These are phyloP conservation scores for Canavalia ensiformis DNA, from an alignment of 306 rosid genomes.

Conservation along the genomic window DNA sequence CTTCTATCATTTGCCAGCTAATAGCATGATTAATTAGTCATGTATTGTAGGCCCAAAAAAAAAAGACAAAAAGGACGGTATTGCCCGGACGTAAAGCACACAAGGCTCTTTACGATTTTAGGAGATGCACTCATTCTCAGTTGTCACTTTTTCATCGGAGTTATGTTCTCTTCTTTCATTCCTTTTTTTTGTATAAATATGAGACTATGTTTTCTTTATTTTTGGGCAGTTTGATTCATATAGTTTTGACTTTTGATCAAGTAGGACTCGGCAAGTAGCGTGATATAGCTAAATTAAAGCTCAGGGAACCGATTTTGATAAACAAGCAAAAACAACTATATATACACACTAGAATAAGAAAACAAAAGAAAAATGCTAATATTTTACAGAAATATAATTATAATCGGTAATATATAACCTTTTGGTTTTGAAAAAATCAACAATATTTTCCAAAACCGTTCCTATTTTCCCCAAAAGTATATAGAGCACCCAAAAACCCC, in stretches of 20 bases:
- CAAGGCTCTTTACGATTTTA: too few species aligned
- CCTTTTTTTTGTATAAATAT: not conserved
- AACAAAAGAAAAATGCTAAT: conserved; percentile 16
- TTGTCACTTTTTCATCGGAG: not conserved
- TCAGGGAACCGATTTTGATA: conserved; percentile 12
- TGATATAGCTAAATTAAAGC: not conserved
- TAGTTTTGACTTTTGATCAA: not conserved
- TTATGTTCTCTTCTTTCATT: not conserved
- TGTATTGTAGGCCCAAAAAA: not conserved
- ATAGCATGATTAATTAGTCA: not conserved
- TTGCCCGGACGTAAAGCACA: too few species aligned
- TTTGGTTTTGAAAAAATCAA: conserved; percentile 53
- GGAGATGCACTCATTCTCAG: not conserved
- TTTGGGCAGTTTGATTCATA: conserved; percentile 7
- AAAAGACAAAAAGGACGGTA: too few species aligned
- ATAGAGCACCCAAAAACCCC: conserved; percentile 36
- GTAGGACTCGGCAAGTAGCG: too few species aligned
- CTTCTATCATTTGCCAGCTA: conserved; percentile 26
- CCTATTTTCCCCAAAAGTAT: conserved; percentile 38
- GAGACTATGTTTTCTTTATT: not conserved
- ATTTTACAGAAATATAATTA: conserved; percentile 48
- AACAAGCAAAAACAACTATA: conserved; percentile 32
- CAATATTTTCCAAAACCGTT: conserved; percentile 61
- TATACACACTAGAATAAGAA: conserved; percentile 32
- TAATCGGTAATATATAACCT: conserved; percentile 13